phyloP scores from a whole-genome alignment of 2,329 filamentous ascomycete species.

The Sporothrix phasma region DNA sequence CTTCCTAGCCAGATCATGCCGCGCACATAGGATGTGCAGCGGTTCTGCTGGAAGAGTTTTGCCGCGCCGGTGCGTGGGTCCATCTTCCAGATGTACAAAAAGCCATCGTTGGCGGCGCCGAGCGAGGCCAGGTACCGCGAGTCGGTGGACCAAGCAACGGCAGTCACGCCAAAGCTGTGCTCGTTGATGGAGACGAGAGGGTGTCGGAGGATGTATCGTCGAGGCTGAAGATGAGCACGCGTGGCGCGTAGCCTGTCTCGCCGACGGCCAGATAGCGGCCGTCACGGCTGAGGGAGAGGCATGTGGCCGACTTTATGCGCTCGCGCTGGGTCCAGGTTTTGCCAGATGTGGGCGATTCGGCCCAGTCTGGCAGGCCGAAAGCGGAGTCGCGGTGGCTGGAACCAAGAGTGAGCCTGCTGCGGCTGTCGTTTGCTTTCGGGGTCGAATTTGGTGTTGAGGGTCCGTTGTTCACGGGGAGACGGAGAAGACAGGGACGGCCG shows the following conservation, averaged over 20 bases:
- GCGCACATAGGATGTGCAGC: slow-evolving; percentile 78
- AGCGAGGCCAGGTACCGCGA: slow-evolving; percentile 80
- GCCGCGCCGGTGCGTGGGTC: slow-evolving; percentile 73
- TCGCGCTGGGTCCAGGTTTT: slow-evolving; percentile 84
- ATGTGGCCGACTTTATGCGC: slow-evolving; percentile 88
- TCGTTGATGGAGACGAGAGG: slow-evolving; percentile 81
- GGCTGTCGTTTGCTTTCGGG: slow-evolving; percentile 53
- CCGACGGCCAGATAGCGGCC: slow-evolving; percentile 83
- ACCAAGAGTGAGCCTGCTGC: slow-evolving; percentile 41
- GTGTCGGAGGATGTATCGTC: slow-evolving; percentile 68
- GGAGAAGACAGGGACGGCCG: slow-evolving; percentile 57
- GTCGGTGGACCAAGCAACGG: slow-evolving; percentile 82
- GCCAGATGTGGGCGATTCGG: slow-evolving; percentile 49
- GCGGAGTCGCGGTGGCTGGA: slow-evolving; percentile 36
- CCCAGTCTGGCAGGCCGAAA: slow-evolving; percentile 39
- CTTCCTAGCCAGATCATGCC: slow-evolving; percentile 87
- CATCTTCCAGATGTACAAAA: slow-evolving; percentile 82
- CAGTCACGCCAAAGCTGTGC: slow-evolving; percentile 80
- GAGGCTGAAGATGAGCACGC: slow-evolving; percentile 82
- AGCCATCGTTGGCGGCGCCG: slow-evolving; percentile 83
- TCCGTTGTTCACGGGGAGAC: slow-evolving; percentile 41
- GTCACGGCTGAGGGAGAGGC: slow-evolving; percentile 78
- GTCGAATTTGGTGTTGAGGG: slow-evolving; percentile 44
- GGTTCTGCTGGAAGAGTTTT: slow-evolving; percentile 73
- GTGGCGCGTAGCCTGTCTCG: slow-evolving; percentile 87